These are phyloP conservation scores for Forsythia suspensa DNA, from an alignment of 257 asterid species.

Conservation along the genomic window DNA sequence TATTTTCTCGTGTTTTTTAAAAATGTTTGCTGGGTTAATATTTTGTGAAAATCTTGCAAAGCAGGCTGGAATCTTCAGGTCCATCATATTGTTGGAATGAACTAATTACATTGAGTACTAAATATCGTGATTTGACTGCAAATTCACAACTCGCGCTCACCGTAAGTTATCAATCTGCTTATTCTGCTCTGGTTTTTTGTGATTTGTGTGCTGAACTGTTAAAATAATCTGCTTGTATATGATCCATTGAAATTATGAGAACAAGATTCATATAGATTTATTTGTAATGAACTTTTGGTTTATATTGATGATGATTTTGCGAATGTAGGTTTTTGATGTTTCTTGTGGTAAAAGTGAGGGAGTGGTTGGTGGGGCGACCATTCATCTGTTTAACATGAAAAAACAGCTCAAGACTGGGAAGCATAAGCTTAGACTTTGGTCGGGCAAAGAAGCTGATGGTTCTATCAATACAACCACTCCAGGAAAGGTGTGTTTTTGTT, in stretches of 20 bases:
- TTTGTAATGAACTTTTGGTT: background rate
- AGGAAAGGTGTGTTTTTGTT: conserved; percentile 63
- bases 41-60: conserved; percentile 14
- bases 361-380: conserved; percentile 94
- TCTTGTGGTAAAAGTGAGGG: conserved; percentile 70
- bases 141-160: conserved; percentile 85
- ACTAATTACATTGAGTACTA: conserved; percentile 87
- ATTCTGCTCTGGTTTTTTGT: background rate
- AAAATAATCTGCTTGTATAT: background rate
- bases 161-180: conserved; percentile 43
- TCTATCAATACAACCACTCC: conserved; percentile 81
- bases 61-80: conserved; percentile 82
- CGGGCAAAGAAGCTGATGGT: conserved; percentile 90
- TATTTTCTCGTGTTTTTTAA: background rate
- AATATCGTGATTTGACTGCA: conserved; percentile 89
- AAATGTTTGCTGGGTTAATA: background rate
- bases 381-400: conserved; percentile 82
- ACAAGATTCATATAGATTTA: background rate
- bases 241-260: background rate
- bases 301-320: conserved; percentile 3
- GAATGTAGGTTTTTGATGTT: conserved; percentile 80
- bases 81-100: conserved; percentile 92
- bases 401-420: conserved; percentile 93
- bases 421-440: conserved; percentile 94
- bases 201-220: background rate